Percentiles rank a stretch among this genome's conserved stretches.
Evolutionary conservation across 2,329 filamentous ascomycete genomes (phyloP).

Genomic region (Cephalotrichum gorgonifer): DNA sequence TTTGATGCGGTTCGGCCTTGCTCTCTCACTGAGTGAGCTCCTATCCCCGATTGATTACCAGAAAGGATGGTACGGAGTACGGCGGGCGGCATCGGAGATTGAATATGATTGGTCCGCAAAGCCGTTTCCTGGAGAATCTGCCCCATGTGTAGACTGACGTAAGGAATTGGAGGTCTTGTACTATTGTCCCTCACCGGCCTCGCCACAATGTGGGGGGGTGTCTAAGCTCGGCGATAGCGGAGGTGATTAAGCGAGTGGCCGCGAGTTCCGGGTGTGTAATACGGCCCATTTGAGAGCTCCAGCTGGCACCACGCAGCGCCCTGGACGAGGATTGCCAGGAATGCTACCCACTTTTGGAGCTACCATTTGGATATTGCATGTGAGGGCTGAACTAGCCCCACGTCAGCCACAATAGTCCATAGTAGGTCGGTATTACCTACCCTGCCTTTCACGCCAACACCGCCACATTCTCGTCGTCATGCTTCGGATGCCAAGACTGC

Average conservation of each 20-base stretch:
- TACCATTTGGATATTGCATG: background rate
- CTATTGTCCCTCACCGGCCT: too few relatives aligned
- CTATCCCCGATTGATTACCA: conserved; percentile 4
- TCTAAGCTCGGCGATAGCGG: background rate
- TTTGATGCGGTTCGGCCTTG: conserved; percentile 2
- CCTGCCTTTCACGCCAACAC: background rate
- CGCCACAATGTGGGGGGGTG: too few relatives aligned
- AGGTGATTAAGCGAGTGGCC: background rate
- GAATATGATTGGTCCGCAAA: conserved; percentile 2
- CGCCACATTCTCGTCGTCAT: conserved; percentile 6
- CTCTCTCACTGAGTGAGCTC: conserved; percentile 1
- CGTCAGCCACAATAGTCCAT: background rate
- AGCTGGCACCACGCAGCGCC: too few relatives aligned
- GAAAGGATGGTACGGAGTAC: too few relatives aligned
- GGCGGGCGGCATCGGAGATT: background rate
- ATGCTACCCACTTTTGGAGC: background rate
- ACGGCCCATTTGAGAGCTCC: too few relatives aligned
- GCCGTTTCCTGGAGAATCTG: background rate
- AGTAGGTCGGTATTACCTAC: background rate
- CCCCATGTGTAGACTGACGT: conserved; percentile 3
- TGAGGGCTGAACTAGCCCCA: background rate
- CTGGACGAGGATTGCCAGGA: background rate
- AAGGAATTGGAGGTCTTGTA: too few relatives aligned
- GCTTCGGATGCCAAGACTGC: conserved; percentile 1
- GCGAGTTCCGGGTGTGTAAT: too few relatives aligned